Percentiles rank a stretch among this genome's conserved stretches.
phyloP scores from a whole-genome alignment of 257 asterid genomes.

The Solanum okadae region DNA sequence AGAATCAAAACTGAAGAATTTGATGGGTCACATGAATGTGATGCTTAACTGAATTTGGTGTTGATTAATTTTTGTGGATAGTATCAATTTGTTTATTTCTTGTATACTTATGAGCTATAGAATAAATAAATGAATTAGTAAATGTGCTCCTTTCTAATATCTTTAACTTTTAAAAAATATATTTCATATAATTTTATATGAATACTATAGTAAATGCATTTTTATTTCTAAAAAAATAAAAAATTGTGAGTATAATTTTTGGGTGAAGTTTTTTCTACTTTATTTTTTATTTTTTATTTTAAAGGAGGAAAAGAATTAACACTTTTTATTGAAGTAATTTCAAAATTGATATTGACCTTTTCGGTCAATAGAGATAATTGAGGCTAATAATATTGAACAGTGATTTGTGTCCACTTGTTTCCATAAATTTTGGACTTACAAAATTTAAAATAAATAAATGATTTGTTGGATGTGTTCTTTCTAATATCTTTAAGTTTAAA shows the following conservation, averaged over 20 bases:
- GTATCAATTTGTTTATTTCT: background rate
- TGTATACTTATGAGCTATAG: background rate
- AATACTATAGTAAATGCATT: background rate
- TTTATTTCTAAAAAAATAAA: background rate
- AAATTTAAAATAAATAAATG: background rate
- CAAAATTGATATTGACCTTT: background rate
- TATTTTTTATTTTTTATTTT: background rate
- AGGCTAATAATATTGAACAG: background rate
- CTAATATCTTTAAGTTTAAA: too few species aligned
- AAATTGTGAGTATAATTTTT: background rate
- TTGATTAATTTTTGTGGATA: background rate
- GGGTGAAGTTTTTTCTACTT: background rate
- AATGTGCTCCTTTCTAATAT: background rate
- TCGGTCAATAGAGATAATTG: background rate
- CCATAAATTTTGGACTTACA: background rate
- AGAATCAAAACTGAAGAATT: background rate
- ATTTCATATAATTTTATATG: background rate
- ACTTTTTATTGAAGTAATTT: background rate
- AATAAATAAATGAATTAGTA: background rate
- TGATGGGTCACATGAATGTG: background rate
- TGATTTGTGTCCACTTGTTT: background rate
- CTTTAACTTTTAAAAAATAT: background rate
- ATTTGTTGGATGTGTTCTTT: too few species aligned
- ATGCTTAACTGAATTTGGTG: background rate
- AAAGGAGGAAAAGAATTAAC: too few species aligned